phyloP scores from a whole-genome alignment of 108 stramenopile species.

The Phaeodactylum tricornutum region DNA sequence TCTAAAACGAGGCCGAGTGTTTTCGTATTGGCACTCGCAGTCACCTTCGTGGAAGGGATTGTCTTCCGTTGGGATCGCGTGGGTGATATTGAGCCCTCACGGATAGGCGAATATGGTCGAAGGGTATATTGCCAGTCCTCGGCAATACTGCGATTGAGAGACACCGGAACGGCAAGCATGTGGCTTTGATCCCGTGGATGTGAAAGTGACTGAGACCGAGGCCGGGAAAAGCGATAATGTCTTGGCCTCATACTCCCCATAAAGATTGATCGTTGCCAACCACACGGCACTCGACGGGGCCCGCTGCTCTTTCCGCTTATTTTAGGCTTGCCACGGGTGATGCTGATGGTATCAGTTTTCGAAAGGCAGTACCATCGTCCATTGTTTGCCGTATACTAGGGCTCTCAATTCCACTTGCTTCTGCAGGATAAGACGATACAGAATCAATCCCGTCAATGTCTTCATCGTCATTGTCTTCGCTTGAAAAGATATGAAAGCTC shows the following conservation, averaged over 20 bases:
- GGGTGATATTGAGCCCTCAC: not conserved
- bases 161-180: too few species aligned
- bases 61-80: not conserved
- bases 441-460: not conserved
- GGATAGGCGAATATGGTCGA: not conserved
- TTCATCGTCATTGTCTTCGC: slow-evolving; percentile 1
- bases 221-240: too few species aligned
- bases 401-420: not conserved
- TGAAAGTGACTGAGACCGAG: too few species aligned
- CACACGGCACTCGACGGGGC: too few species aligned
- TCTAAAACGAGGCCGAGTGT: not conserved
- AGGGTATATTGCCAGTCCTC: not conserved
- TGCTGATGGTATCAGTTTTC: not conserved
- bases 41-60: too few species aligned
- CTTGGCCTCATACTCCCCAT: too few species aligned
- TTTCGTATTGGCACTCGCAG: too few species aligned
- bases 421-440: not conserved
- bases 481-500: slow-evolving; percentile 1
- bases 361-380: not conserved
- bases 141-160: not conserved
- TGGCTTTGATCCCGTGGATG: too few species aligned
- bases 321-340: not conserved
- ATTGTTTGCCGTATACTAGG: not conserved
- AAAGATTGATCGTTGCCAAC: too few species aligned
- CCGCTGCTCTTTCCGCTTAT: too few species aligned